Conservation (phyloP, 441 rosid genomes). For the Pelargonium myrrhifolium region DNA sequence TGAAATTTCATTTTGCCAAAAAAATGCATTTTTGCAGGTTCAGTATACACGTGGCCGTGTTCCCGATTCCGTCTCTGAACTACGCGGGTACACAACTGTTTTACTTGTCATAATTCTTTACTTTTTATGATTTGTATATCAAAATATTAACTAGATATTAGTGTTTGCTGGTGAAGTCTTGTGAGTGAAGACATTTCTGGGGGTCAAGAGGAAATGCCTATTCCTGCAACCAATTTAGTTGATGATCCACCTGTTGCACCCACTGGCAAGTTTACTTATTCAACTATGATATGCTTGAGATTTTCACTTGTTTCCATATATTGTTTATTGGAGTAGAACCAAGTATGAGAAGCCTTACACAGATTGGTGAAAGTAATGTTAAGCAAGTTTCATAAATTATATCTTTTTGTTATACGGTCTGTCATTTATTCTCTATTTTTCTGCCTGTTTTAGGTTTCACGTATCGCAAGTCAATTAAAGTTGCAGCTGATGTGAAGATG, state of each 20-base stretch:
- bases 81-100: constrained; percentile 47
- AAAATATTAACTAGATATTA: background rate
- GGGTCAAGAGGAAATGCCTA: constrained; percentile 49
- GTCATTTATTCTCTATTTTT: too few relatives aligned
- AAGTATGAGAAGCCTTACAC: too few relatives aligned
- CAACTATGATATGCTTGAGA: background rate
- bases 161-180: constrained; percentile 38
- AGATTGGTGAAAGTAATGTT: too few relatives aligned
- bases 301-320: background rate
- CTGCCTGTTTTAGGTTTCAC: constrained; percentile 70
- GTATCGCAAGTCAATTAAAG: constrained; percentile 45
- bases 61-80: constrained; percentile 58
- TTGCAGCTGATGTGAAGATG: constrained; percentile 46
- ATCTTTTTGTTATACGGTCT: too few relatives aligned
- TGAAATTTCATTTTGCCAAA: too few relatives aligned
- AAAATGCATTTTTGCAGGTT: too few relatives aligned
- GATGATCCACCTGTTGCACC: constrained; percentile 70
- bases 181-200: constrained; percentile 58
- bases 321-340: too few relatives aligned
- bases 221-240: constrained; percentile 78
- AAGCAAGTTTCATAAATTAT: too few relatives aligned
- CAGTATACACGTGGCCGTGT: constrained; percentile 35
- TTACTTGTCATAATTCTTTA: background rate
- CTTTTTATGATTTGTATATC: background rate
- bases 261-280: constrained; percentile 38